Evolutionary conservation across 139 green algal genomes (phyloP).

Genomic region (Raphidocelis subcapitata): DNA sequence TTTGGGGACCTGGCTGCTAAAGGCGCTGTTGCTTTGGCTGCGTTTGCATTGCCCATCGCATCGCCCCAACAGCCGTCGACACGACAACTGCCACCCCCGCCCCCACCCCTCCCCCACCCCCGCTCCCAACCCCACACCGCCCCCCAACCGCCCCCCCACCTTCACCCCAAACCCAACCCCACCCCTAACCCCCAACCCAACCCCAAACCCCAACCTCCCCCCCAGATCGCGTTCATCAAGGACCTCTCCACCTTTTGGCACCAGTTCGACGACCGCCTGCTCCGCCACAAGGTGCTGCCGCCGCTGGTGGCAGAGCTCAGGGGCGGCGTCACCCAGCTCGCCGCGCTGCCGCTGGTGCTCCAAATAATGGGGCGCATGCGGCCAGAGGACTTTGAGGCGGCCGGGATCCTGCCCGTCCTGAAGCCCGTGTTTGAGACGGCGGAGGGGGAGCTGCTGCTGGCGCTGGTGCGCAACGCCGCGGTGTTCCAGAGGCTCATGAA

Average conservation of each 20-base stretch:
- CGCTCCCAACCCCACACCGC: too few relatives aligned
- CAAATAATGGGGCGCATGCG: conserved; percentile 38
- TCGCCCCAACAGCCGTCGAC: too few relatives aligned
- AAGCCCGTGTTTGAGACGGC: conserved; percentile 37
- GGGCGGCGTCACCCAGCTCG: conserved; percentile 40
- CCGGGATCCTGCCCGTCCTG: conserved; percentile 49
- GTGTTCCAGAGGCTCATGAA: conserved; percentile 42
- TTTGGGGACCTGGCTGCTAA: too few relatives aligned
- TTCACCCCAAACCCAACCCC: too few relatives aligned
- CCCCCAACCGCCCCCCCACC: not conserved
- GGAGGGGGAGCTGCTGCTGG: conserved; percentile 53
- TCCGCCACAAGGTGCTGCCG: conserved; percentile 59
- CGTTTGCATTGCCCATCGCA: too few relatives aligned
- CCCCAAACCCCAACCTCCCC: too few relatives aligned
- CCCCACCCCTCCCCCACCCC: not conserved
- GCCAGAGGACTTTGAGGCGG: conserved; percentile 3
- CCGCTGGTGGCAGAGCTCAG: conserved; percentile 44
- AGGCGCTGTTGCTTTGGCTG: too few relatives aligned
- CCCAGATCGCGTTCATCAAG: conserved; percentile 64
- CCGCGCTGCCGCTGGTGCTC: conserved; percentile 64
- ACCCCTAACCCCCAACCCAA: too few relatives aligned
- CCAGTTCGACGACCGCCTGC: conserved; percentile 69
- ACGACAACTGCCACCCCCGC: too few relatives aligned
- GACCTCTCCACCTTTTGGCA: conserved; percentile 64
- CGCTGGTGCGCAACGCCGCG: conserved; percentile 36